Conservation (phyloP, 257 asterid genomes). For the Solanum lignicaule region DNA sequence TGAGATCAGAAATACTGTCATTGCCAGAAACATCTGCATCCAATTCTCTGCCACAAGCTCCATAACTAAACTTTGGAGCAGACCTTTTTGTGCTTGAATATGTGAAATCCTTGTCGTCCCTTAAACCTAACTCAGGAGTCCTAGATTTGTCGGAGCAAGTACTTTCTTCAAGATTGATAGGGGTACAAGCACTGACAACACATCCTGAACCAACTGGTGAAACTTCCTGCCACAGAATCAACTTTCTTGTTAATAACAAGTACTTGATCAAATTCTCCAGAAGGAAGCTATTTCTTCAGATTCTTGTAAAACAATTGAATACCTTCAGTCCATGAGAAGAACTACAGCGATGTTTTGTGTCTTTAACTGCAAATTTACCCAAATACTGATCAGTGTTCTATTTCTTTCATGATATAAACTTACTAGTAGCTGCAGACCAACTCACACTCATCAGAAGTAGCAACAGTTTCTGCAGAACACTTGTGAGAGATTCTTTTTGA, state of each 20-base stretch:
- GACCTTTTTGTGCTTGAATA: conserved; percentile 26
- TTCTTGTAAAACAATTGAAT: conserved; percentile 5
- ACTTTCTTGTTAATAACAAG: background rate
- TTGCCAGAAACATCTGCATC: conserved; percentile 22
- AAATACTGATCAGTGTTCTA: conserved; percentile 17
- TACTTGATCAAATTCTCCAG: background rate
- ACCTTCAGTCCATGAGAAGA: conserved; percentile 44
- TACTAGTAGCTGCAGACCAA: background rate
- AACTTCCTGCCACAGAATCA: conserved; percentile 36
- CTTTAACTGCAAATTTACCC: conserved; percentile 36
- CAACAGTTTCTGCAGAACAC: conserved; percentile 47
- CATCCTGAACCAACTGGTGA: conserved; percentile 55
- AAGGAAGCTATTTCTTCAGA: background rate
- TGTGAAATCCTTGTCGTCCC: conserved; percentile 17
- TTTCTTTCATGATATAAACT: conserved; percentile 5
- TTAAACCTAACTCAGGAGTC: conserved; percentile 26
- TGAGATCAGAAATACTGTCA: conserved; percentile 12
- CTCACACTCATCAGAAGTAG: conserved; percentile 73
- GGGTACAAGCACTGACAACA: conserved; percentile 23
- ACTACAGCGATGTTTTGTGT: conserved; percentile 17
- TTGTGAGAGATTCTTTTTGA: conserved; percentile 19
- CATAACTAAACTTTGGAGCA: conserved; percentile 19
- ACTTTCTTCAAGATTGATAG: conserved; percentile 36
- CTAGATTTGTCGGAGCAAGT: conserved; percentile 37
- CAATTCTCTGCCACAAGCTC: conserved; percentile 23